phyloP scores from a whole-genome alignment of 441 rosid species.

The Aquilaria agallochum region DNA sequence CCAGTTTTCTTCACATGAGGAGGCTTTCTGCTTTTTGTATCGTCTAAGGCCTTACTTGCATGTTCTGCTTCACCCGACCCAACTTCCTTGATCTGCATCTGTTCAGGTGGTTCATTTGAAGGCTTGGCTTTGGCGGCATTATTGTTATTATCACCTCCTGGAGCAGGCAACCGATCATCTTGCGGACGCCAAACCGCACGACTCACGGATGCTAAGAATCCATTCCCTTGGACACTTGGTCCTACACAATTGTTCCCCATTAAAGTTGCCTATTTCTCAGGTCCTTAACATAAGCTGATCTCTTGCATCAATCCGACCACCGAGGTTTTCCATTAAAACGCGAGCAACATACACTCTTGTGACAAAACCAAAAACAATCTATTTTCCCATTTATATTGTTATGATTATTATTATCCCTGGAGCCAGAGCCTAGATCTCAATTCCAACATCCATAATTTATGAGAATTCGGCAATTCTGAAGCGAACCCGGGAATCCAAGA shows the following conservation, averaged over 20 bases:
- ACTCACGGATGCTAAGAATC: slow-evolving; percentile 69
- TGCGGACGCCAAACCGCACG: slow-evolving; percentile 76
- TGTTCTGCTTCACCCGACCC: slow-evolving; percentile 22
- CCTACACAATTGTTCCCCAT: slow-evolving; percentile 95
- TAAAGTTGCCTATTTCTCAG: slow-evolving; percentile 24
- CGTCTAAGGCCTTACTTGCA: slow-evolving; percentile 19
- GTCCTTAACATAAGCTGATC: slow-evolving; percentile 19
- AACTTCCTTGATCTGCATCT: slow-evolving; percentile 38
- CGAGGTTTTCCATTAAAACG: slow-evolving; percentile 27
- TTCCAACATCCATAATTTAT: no score
- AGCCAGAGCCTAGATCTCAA: no score
- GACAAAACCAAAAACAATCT: no score
- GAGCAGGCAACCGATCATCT: slow-evolving; percentile 46
- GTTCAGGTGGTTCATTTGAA: slow-evolving; percentile 42
- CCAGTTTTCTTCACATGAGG: slow-evolving; percentile 60
- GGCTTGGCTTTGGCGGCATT: slow-evolving; percentile 23
- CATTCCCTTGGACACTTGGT: slow-evolving; percentile 56
- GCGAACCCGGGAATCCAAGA: no score
- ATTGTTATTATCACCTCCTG: slow-evolving; percentile 23
- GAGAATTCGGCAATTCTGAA: no score
- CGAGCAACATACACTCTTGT: neutral
- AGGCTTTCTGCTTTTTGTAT: slow-evolving; percentile 43
- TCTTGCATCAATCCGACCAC: slow-evolving; percentile 22
- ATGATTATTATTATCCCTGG: no score
- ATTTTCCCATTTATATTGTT: no score